phyloP scores from a whole-genome alignment of 139 green algal species.

The Asterochloris erici region DNA sequence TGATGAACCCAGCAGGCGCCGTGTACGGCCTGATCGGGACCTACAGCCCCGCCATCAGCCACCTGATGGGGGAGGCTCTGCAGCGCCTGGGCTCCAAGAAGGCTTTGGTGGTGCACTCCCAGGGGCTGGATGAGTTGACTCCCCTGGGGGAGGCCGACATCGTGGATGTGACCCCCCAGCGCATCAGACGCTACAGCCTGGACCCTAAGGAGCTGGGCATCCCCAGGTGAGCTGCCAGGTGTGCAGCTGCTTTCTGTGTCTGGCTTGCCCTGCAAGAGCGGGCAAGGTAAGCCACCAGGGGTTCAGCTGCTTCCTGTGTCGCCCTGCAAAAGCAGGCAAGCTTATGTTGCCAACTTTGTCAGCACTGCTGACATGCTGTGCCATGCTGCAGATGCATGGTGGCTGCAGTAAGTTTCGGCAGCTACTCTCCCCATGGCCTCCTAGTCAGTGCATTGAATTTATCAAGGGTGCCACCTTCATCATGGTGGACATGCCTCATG shows the following conservation, averaged over 20 bases:
- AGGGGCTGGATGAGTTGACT: constrained; percentile 96
- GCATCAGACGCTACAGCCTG: constrained; percentile 28
- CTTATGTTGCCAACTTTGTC: too few relatives aligned
- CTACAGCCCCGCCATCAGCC: constrained; percentile 72
- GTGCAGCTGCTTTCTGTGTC: too few relatives aligned
- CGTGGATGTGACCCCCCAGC: constrained; percentile 60
- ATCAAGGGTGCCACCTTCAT: too few relatives aligned
- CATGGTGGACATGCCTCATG: too few relatives aligned
- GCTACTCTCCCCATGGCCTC: too few relatives aligned
- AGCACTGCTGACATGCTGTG: too few relatives aligned
- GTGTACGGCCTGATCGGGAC: constrained; percentile 90
- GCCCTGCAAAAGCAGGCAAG: too few relatives aligned
- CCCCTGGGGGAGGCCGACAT: constrained; percentile 89
- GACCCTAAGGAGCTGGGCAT: constrained; percentile 88
- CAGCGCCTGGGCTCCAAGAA: constrained; percentile 76
- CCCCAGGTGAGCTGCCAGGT: constrained; percentile 45
- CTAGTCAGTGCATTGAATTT: too few relatives aligned
- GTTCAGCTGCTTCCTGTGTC: too few relatives aligned
- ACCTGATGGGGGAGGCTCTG: constrained; percentile 84
- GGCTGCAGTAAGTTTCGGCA: too few relatives aligned
- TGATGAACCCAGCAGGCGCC: constrained; percentile 92
- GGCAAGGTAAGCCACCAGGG: constrained; percentile 33
- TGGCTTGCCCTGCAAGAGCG: too few relatives aligned
- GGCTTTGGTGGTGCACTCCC: constrained; percentile 91
- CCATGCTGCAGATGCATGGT: too few relatives aligned